Percentiles rank a stretch among this genome's conserved stretches.
Evolutionary conservation across 352 stramenopile genomes (phyloP).

Genomic region (Blastocystis sp.): DNA sequence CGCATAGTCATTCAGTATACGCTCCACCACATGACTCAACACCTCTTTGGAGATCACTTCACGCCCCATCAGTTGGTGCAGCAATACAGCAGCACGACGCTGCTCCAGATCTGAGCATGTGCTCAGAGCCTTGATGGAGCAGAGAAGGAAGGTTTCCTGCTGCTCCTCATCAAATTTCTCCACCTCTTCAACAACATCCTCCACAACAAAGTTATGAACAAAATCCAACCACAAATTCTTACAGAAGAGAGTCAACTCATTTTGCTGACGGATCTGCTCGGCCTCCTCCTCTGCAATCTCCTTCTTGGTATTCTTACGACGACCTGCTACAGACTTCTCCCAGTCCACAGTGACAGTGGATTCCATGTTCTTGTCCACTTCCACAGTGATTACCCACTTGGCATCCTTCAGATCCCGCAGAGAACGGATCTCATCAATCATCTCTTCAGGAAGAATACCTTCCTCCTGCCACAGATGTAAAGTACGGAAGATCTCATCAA

Average conservation of each 20-base stretch:
- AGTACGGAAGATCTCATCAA: conserved; percentile 46
- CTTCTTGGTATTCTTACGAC: not conserved
- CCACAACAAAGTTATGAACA: conserved; percentile 40
- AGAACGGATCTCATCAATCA: not conserved
- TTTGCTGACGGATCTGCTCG: not conserved
- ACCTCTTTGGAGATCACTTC: not conserved
- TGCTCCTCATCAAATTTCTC: conserved; percentile 39
- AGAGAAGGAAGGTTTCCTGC: not conserved
- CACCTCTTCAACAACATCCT: conserved; percentile 17
- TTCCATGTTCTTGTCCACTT: conserved; percentile 42
- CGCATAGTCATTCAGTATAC: not conserved
- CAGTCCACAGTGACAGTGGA: not conserved
- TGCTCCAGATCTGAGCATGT: conserved; percentile 1
- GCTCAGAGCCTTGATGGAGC: conserved; percentile 4
- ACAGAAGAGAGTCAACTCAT: conserved; percentile 12
- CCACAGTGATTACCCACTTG: conserved; percentile 35
- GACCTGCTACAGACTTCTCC: conserved; percentile 16
- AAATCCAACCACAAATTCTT: conserved; percentile 45
- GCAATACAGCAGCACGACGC: conserved; percentile 15
- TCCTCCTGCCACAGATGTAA: conserved; percentile 23
- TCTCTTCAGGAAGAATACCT: not conserved
- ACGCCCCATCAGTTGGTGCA: not conserved
- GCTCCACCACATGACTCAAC: not conserved
- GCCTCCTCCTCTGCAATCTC: conserved; percentile 15
- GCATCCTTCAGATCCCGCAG: conserved; percentile 48